Base-by-base conservation (phyloP, 495 filamentous ascomycete genomes). In the Parachaetomium inaequale region DNA sequence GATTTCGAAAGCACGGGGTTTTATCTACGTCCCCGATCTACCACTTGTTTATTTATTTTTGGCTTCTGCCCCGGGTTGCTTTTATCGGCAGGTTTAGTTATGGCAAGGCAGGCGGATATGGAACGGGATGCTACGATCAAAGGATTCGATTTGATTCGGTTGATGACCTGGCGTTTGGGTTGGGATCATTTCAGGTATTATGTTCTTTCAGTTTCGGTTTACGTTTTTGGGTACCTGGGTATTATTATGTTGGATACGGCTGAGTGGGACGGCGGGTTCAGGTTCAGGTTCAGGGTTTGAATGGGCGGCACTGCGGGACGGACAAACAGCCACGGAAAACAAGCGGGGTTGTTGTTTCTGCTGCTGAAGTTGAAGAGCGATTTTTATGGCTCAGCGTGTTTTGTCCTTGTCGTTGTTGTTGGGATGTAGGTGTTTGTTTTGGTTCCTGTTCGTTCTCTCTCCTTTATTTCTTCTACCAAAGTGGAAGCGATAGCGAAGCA, bases 141-240 rank as follows among this genome's bases (percentile, higher is more conserved):
- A 4, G 31, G 23, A n/a, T n/a, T n/a, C n/a, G 47, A 15, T 40
- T 40, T 36, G 46, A 12, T 29, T 50, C 14, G 46, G 17, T 42
- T 50, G 46, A 51, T 31, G 47, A 51, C 47, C 25, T 31, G 47
- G 47, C 47, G 47, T 51, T 14, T 17, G 11, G 47, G 21, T 49
- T 49, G 26, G n/a, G n/a, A n/a, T n/a, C 15, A 31, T 51, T 29
- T 17, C 36, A 17, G 23, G 47, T 4, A 15, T n/a, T 29, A 17
- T 51, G 26, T 51, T 51, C 14, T 15, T 29, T 28, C 4, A 31
- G 7, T 29, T 29, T 29, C 23, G 17, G 40, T 43, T 43, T 43
- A 43, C n/a, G 17, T n/a, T 4, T 43, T 21, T n/a, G n/a, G n/a
- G n/a, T n/a, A n/a, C n/a, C n/a, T n/a, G n/a, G n/a, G 40, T 21